Evolutionary conservation across 116 monocot species (phyloP).

Genomic region (Phalaenopsis hybrid): DNA sequence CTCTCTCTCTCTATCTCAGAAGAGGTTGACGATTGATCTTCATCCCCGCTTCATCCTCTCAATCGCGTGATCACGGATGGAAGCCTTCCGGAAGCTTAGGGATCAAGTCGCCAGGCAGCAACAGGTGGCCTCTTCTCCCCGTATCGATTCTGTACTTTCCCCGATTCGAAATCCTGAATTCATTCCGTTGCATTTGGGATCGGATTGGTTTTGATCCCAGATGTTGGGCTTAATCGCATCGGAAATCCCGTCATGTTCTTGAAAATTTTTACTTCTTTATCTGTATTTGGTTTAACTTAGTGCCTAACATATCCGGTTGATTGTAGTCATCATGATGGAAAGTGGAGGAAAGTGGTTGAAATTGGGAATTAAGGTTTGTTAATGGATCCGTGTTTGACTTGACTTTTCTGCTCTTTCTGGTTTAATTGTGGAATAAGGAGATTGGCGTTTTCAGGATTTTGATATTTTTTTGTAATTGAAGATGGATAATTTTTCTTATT

Average conservation of each 20-base stretch:
- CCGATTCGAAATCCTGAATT: background rate
- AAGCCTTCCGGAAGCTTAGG: slow-evolving; percentile 46
- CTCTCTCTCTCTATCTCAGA: background rate
- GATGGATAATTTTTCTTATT: background rate
- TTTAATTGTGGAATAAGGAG: background rate
- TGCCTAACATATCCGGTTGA: background rate
- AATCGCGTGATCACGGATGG: slow-evolving; percentile 12
- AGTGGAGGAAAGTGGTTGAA: background rate
- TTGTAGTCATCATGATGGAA: background rate
- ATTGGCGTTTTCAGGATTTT: background rate
- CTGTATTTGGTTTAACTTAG: background rate
- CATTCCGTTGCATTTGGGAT: background rate
- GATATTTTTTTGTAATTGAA: background rate
- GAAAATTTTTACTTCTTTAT: background rate
- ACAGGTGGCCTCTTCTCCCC: slow-evolving; percentile 25
- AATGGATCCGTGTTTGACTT: background rate
- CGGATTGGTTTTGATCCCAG: background rate
- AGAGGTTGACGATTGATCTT: background rate
- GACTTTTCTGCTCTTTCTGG: background rate
- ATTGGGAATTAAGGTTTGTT: background rate
- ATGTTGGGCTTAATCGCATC: background rate
- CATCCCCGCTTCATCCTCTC: background rate
- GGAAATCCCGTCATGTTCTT: background rate
- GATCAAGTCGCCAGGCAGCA: slow-evolving; percentile 66
- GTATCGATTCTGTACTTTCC: background rate